A percentile compares a stretch with the other conserved stretches of the same genome.
Conservation (phyloP, 1,284 basidiomycete genomes). For the Apiotrichum akiyoshidainum region DNA sequence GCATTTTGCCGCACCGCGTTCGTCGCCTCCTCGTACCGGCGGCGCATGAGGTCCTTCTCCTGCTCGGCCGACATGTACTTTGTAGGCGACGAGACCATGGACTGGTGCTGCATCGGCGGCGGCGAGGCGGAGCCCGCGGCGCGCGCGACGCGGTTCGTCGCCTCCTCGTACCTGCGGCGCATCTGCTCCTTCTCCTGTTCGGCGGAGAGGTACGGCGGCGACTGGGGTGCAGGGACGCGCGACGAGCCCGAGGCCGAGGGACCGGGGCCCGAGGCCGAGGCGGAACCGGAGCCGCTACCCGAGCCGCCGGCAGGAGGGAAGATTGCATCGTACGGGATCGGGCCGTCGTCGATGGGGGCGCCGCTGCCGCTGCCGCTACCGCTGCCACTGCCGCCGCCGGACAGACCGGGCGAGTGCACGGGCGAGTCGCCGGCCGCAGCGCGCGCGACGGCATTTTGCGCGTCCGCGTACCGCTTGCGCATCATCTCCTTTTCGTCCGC, state of each 20-base stretch:
- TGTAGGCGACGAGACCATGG: not conserved
- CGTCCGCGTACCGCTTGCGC: conserved; percentile 34
- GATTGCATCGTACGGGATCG: conserved; percentile 21
- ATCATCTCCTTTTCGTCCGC: conserved; percentile 39
- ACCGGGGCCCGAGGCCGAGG: too few relatives aligned
- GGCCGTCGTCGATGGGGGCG: conserved; percentile 1
- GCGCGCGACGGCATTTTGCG: conserved; percentile 6
- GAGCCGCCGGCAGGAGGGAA: not conserved
- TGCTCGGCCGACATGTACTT: conserved; percentile 18
- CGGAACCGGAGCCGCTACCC: not conserved
- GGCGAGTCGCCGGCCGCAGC: not conserved
- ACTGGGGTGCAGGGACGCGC: too few relatives aligned
- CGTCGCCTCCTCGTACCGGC: conserved; percentile 33
- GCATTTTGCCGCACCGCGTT: conserved; percentile 41
- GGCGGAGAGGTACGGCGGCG: conserved; percentile 10
- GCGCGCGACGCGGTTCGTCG: conserved; percentile 42
- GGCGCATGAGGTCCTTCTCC: conserved; percentile 42
- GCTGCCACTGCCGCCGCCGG: not conserved
- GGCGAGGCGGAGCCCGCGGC: not conserved
- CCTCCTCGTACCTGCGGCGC: conserved; percentile 35
- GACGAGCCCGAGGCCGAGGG: not conserved
- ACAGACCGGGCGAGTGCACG: not conserved
- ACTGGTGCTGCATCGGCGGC: not conserved
- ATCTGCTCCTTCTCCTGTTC: conserved; percentile 30
- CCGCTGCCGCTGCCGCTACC: not conserved